These are phyloP conservation scores for Podospora pseudocomata DNA, from an alignment of 495 filamentous ascomycete species.

Conservation along the genomic window DNA sequence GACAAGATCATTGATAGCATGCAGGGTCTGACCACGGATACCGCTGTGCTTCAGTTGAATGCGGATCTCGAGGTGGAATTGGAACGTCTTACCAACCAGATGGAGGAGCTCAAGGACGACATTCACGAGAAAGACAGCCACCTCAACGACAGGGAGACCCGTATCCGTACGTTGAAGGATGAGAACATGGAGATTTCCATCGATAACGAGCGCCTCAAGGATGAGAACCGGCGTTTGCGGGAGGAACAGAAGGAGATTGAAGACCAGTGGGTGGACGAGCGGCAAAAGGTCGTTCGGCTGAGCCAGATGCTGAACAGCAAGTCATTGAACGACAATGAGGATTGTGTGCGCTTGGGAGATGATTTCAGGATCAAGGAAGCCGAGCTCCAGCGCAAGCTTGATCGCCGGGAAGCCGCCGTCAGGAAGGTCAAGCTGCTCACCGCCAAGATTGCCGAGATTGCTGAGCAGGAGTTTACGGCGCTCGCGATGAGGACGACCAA, in stretches of 20 bases:
- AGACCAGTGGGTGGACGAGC: slow-evolving; percentile 29
- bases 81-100: slow-evolving; percentile 31
- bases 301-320: slow-evolving; percentile 31
- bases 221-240: slow-evolving; percentile 33
- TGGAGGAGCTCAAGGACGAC: slow-evolving; percentile 28
- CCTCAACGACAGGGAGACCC: slow-evolving; percentile 24
- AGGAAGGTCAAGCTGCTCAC: slow-evolving; percentile 34
- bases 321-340: slow-evolving; percentile 25
- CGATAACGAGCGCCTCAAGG: slow-evolving; percentile 33
- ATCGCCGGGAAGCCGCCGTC: slow-evolving; percentile 34
- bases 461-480: slow-evolving; percentile 29
- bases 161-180: slow-evolving; percentile 33
- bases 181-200: slow-evolving; percentile 34
- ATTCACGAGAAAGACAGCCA: slow-evolving; percentile 28
- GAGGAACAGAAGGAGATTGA: slow-evolving; percentile 27
- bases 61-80: slow-evolving; percentile 37
- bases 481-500: slow-evolving; percentile 24
- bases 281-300: slow-evolving; percentile 29
- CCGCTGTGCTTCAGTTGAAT: slow-evolving; percentile 31
- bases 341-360: slow-evolving; percentile 33
- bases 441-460: slow-evolving; percentile 32
- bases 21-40: slow-evolving; percentile 32
- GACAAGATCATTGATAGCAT: slow-evolving; percentile 37
- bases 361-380: slow-evolving; percentile 35
- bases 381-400: slow-evolving; percentile 32